phyloP scores from a whole-genome alignment of 768 basidiomycete genomes.

The Trametopsis cervina region DNA sequence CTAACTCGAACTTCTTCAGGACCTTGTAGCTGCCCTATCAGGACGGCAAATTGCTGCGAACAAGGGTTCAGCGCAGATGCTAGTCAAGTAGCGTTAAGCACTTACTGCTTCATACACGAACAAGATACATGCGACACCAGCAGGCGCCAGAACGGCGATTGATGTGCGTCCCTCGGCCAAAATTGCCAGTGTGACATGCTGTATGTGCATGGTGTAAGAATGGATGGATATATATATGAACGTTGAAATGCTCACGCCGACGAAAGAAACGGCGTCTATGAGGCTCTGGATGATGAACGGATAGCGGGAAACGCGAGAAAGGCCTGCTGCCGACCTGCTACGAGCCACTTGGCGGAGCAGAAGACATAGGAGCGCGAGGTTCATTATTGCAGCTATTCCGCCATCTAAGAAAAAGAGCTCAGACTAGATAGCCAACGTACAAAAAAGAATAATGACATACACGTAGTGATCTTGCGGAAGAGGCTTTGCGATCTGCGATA shows the following conservation, averaged over 20 bases:
- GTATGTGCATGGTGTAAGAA: background rate
- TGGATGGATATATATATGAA: background rate
- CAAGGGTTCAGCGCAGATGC: background rate
- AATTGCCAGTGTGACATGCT: constrained; percentile 84
- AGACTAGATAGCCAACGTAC: background rate
- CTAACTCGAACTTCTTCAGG: constrained; percentile 49
- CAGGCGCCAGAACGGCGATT: constrained; percentile 74
- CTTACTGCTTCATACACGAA: constrained; percentile 80
- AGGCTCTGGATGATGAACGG: constrained; percentile 74
- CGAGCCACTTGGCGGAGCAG: constrained; percentile 68
- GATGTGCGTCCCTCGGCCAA: constrained; percentile 78
- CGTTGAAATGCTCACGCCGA: constrained; percentile 37
- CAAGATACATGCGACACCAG: constrained; percentile 73
- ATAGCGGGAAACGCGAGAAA: constrained; percentile 78
- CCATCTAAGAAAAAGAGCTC: constrained; percentile 46
- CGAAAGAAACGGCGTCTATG: constrained; percentile 80
- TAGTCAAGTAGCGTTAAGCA: constrained; percentile 9
- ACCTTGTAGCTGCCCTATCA: constrained; percentile 78
- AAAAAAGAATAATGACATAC: constrained; percentile 23
- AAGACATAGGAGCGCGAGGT: constrained; percentile 59
- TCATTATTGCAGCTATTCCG: constrained; percentile 56
- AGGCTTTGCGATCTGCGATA: constrained; percentile 27
- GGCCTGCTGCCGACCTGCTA: constrained; percentile 71
- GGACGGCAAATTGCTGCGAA: constrained; percentile 71
- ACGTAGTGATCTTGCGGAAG: constrained; percentile 39